Evolutionary conservation across 1,284 basidiomycete species (phyloP).

Genomic region (Boletus smithii): DNA sequence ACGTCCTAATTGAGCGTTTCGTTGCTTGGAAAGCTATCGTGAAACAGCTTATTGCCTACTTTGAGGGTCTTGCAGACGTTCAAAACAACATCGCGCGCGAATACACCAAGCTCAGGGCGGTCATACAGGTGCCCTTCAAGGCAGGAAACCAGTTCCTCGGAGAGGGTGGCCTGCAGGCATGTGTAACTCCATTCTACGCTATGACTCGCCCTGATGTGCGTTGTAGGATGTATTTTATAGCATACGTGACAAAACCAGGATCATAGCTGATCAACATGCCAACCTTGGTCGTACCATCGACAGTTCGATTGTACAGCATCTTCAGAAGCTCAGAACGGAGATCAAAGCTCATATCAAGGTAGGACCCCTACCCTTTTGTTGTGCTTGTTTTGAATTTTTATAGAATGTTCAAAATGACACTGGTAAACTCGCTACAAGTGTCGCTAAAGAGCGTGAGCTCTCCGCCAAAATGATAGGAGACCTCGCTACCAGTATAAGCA

Average conservation of each 20-base stretch:
- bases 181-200: slow-evolving; percentile 9
- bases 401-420: slow-evolving; percentile 98
- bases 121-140: slow-evolving; percentile 96
- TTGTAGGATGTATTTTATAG: slow-evolving; percentile 87
- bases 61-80: slow-evolving; percentile 91
- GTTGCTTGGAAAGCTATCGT: slow-evolving; percentile 94
- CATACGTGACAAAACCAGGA: slow-evolving; percentile 91
- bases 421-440: slow-evolving; percentile 89
- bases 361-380: slow-evolving; percentile 24
- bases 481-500: slow-evolving; percentile 81
- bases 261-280: slow-evolving; percentile 94
- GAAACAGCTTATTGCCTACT: slow-evolving; percentile 88
- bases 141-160: slow-evolving; percentile 95
- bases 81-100: slow-evolving; percentile 95
- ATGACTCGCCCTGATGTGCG: not conserved
- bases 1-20: slow-evolving; percentile 95
- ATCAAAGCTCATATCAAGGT: slow-evolving; percentile 98
- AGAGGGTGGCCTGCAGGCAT: slow-evolving; percentile 81
- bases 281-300: slow-evolving; percentile 96
- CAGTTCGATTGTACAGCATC: slow-evolving; percentile 95
- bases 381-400: not conserved
- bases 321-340: slow-evolving; percentile 90
- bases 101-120: slow-evolving; percentile 92
- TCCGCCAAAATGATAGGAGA: slow-evolving; percentile 88
- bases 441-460: slow-evolving; percentile 91